phyloP scores from a whole-genome alignment of 305 asterid species.

The Vinca major region DNA sequence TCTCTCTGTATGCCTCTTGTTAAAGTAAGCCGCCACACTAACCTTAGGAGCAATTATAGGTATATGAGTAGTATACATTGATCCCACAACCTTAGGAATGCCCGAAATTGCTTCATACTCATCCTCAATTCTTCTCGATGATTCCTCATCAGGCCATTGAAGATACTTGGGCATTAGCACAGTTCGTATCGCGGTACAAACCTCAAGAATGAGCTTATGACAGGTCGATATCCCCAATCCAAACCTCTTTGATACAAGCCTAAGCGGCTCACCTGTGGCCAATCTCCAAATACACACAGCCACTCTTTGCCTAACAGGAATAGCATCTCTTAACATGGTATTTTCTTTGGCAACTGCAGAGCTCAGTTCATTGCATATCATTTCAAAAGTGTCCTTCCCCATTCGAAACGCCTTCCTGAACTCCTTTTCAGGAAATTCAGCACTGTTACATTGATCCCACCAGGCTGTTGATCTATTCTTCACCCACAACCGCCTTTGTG shows the following conservation, averaged over 20 bases:
- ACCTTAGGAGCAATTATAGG: conserved; percentile 93
- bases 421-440: conserved; percentile 85
- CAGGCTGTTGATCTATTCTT: conserved; percentile 75
- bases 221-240: conserved; percentile 95
- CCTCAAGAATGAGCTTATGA: conserved; percentile 87
- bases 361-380: conserved; percentile 66
- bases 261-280: conserved; percentile 90
- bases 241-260: conserved; percentile 74
- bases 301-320: conserved; percentile 79
- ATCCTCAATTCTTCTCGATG: conserved; percentile 27
- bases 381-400: conserved; percentile 83
- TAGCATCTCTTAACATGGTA: conserved; percentile 83
- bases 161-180: conserved; percentile 83
- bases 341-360: conserved; percentile 79
- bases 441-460: conserved; percentile 96
- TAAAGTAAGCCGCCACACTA: conserved; percentile 78
- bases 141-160: conserved; percentile 68
- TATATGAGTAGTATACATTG: conserved; percentile 90
- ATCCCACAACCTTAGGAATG: conserved; percentile 71
- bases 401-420: conserved; percentile 75
- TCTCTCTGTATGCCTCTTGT: conserved; percentile 76
- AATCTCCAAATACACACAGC: conserved; percentile 96
- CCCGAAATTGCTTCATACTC: conserved; percentile 53
- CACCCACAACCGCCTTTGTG: conserved; percentile 83
- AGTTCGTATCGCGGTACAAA: conserved; percentile 67